Percentiles rank a stretch among this genome's conserved stretches.
These are phyloP conservation scores for Plectosphaerella cucumerina DNA, from an alignment of 2,329 filamentous ascomycete genomes.

Conservation along the genomic window DNA sequence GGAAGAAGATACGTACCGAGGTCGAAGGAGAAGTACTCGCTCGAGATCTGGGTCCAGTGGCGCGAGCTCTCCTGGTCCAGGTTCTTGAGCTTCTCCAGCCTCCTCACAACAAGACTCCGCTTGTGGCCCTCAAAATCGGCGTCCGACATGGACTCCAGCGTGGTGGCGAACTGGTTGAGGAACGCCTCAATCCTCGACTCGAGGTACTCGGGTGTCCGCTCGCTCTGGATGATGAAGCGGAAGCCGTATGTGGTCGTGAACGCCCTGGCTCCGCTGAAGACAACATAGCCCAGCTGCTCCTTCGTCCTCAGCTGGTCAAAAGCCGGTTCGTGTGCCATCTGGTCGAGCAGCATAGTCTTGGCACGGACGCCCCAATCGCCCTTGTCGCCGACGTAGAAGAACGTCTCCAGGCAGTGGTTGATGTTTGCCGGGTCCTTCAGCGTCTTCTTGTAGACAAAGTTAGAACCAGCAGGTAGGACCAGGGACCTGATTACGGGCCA, in stretches of 20 bases:
- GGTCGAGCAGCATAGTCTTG: constrained; percentile 75
- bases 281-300: constrained; percentile 95
- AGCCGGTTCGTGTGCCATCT: constrained; percentile 87
- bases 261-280: constrained; percentile 74
- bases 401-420: constrained; percentile 80
- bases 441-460: constrained; percentile 76
- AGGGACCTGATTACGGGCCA: constrained; percentile 77
- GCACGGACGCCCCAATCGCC: constrained; percentile 68
- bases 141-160: constrained; percentile 71
- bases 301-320: constrained; percentile 96
- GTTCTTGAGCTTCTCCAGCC: constrained; percentile 90
- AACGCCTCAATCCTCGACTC: constrained; percentile 87
- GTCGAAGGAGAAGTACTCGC: constrained; percentile 86
- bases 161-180: constrained; percentile 61
- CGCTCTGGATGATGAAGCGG: constrained; percentile 89
- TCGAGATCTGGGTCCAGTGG: constrained; percentile 81
- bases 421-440: constrained; percentile 86
- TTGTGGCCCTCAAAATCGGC: constrained; percentile 88
- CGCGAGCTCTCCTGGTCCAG: constrained; percentile 77
- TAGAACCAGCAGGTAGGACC: constrained; percentile 72
- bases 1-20: constrained; percentile 54
- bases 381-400: constrained; percentile 65
- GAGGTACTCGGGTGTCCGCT: constrained; percentile 77
- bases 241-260: constrained; percentile 79
- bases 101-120: constrained; percentile 79